phyloP scores from a whole-genome alignment of 2,329 filamentous ascomycete species.

The Colletotrichum karsti region DNA sequence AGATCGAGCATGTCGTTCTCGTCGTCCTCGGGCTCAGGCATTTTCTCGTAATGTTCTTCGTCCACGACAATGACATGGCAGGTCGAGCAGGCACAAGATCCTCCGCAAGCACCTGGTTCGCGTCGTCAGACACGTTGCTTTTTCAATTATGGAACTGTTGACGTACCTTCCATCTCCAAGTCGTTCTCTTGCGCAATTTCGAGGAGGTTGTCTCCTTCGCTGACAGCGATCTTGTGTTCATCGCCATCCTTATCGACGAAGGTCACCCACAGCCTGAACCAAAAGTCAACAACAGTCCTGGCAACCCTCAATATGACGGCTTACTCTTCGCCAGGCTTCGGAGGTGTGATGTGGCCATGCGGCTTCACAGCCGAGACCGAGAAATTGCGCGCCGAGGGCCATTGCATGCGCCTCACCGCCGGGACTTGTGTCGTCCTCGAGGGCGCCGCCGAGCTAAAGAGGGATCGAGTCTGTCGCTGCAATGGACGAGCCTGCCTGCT shows the following conservation, averaged over 20 bases:
- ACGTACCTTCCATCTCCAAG: constrained; percentile 90
- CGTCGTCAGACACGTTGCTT: background rate
- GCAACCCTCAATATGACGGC: constrained; percentile 38
- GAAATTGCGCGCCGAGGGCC: constrained; percentile 59
- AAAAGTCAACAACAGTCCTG: background rate
- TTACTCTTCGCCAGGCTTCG: constrained; percentile 92
- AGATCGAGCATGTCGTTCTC: constrained; percentile 93
- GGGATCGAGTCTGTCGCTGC: constrained; percentile 26
- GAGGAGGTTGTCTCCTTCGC: constrained; percentile 89
- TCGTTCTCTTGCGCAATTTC: constrained; percentile 96
- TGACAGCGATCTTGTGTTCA: constrained; percentile 79
- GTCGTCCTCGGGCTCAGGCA: constrained; percentile 80
- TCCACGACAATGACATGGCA: constrained; percentile 88
- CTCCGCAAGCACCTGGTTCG: constrained; percentile 82
- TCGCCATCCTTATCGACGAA: constrained; percentile 92
- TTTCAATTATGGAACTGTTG: background rate
- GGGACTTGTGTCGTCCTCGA: background rate
- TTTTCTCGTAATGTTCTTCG: constrained; percentile 78
- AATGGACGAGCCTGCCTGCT: constrained; percentile 39
- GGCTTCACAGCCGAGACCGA: constrained; percentile 66
- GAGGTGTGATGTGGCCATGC: constrained; percentile 85
- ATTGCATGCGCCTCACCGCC: constrained; percentile 5
- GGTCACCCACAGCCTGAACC: constrained; percentile 79
- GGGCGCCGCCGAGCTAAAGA: background rate
- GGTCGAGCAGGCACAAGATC: constrained; percentile 91